A percentile compares a stretch with the other conserved stretches of the same genome.
phyloP scores from a whole-genome alignment of 192 early-diverging fungal species.

The Coemansia furcata region DNA sequence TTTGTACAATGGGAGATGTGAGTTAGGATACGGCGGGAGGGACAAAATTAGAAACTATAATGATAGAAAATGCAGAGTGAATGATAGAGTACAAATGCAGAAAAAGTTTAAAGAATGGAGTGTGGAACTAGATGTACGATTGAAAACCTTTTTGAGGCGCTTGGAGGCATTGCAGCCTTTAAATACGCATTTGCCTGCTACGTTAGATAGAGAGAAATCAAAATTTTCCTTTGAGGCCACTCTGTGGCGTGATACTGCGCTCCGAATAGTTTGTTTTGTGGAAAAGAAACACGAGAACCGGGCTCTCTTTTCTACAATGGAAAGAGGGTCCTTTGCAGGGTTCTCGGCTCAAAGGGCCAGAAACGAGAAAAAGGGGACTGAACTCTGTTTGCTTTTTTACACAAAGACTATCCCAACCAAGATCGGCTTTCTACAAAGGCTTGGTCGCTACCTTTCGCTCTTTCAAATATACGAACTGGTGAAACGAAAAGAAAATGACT shows the following conservation, averaged over 20 bases:
- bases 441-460: not conserved
- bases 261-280: not conserved
- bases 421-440: conserved; percentile 3
- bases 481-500: not conserved
- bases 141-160: not conserved
- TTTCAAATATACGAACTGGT: not conserved
- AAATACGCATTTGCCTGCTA: not conserved
- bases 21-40: not conserved
- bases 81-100: conserved; percentile 8
- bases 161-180: not conserved
- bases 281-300: not conserved
- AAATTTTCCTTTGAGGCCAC: conserved; percentile 1
- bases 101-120: not conserved
- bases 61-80: conserved; percentile 7
- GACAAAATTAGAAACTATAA: not conserved
- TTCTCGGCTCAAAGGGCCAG: not conserved
- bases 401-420: not conserved
- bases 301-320: conserved; percentile 1
- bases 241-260: not conserved
- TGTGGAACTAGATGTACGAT: conserved; percentile 1
- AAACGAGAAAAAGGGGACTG: not conserved
- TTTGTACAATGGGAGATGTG: not conserved
- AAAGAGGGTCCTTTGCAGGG: conserved; percentile 4
- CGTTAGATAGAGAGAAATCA: not conserved
- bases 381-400: not conserved